Percentiles rank a stretch among this genome's conserved stretches.
Evolutionary conservation across 148 eudicot species (phyloP).

Genomic region (Agrostemma githago): DNA sequence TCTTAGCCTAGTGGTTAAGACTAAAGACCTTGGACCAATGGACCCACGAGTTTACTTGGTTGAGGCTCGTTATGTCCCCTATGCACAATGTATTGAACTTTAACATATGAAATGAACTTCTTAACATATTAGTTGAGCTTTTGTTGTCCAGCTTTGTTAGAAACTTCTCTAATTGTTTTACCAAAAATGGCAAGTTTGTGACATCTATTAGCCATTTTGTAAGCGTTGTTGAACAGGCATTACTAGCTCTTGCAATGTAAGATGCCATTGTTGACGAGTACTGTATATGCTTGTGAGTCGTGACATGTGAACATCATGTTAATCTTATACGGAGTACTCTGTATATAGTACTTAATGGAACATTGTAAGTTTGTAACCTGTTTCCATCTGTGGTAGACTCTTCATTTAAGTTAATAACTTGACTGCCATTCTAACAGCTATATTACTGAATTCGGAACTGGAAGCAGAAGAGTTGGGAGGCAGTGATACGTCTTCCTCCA

Average conservation of each 20-base stretch:
- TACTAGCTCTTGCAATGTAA: not conserved
- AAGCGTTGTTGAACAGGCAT: not conserved
- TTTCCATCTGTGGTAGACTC: not conserved
- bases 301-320: no score
- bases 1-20: no score
- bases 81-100: no score
- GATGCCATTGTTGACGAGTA: not conserved
- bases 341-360: not conserved
- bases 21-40: no score
- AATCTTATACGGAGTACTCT: not conserved
- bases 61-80: no score
- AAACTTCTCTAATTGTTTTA: not conserved
- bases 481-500: conserved; percentile 24
- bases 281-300: not conserved
- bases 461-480: conserved; percentile 24
- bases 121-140: no score
- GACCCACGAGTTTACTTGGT: no score
- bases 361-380: not conserved
- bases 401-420: not conserved
- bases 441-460: conserved; percentile 35
- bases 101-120: no score
- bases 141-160: not conserved
- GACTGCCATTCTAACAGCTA: conserved; percentile 29
- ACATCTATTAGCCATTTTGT: not conserved
- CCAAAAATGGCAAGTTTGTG: not conserved